phyloP scores from a whole-genome alignment of 495 filamentous ascomycete genomes.

The Elaphomyces granulatus region DNA sequence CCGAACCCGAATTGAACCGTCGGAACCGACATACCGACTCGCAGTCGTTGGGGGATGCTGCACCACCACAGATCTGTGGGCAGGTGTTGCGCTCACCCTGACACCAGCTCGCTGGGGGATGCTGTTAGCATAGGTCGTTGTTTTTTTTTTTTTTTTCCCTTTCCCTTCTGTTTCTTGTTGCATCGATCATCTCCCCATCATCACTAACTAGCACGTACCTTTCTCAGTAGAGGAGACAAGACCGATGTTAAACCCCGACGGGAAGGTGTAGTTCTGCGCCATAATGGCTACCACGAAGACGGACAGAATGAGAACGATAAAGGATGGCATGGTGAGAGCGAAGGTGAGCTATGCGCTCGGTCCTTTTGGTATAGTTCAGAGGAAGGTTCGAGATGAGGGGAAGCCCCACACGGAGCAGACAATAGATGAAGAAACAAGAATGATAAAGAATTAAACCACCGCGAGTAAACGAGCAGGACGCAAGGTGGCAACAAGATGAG shows the following conservation, averaged over 20 bases:
- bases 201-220: conserved; percentile 12
- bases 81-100: conserved; percentile 30
- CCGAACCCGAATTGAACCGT: conserved; percentile 2
- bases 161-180: too few species aligned
- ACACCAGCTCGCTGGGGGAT: conserved; percentile 33
- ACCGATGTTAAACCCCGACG: conserved; percentile 25
- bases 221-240: conserved; percentile 14
- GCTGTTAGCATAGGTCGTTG: too few species aligned
- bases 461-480: too few species aligned
- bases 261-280: conserved; percentile 22
- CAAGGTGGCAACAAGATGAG: too few species aligned
- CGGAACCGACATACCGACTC: conserved; percentile 22
- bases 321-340: conserved; percentile 20
- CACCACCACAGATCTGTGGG: conserved; percentile 31
- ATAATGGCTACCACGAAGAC: conserved; percentile 17
- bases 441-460: too few species aligned
- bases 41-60: conserved; percentile 27
- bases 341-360: too few species aligned
- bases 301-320: conserved; percentile 19
- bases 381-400: neutral
- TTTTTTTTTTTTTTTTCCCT: too few species aligned
- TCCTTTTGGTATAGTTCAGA: too few species aligned
- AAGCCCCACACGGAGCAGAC: neutral
- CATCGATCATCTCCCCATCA: neutral
- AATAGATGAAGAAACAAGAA: neutral